Evolutionary conservation across 345 rosid genomes (phyloP), one percentile per base, ranked within the genome.

Genomic region (Salix purpurea): DNA sequence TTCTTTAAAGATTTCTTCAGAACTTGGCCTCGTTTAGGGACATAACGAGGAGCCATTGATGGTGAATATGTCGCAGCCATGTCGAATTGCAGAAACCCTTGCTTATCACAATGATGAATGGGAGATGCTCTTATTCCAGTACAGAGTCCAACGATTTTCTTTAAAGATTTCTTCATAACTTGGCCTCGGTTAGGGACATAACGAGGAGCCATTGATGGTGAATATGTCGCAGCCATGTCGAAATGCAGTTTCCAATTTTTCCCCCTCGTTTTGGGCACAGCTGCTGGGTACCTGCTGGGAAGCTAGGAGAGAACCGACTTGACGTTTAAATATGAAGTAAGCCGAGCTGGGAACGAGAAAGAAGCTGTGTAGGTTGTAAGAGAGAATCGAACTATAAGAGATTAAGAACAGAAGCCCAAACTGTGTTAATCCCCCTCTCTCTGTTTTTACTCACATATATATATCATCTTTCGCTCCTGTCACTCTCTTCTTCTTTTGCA

Each of bases 11-110:
- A 81, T 26, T 60, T 83, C 77, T 24, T 89, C 1, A 89, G 82
- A 50, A 89, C 91, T 42, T 44, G 54, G 68, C 91, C 91, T 14
- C 91, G 81, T 72, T 42, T 80, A 15, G 91, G 91, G 66, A 89
- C 81, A 80, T 79, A 61, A 72, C 88, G 69, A 14, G 86, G 83
- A 40, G 46, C 77, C 40, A 64, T n/a, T 24, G 50, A 1, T 44
- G 50, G 50, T 44, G 50, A 9, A n/a, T 4, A 37, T 19, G 4
- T 4, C 2, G 46, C 48, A 5, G 34, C 39, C 68, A 30, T 30
- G 67, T 30, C 39, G 21, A 18, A 15, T 16, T 15, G 37, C 16
- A n/a, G 62, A 58, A 10, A 56, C 62, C 14, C 62, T n/a, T n/a
- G 62, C 4, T 56, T 26, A 6, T 32, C 34, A 32, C 34, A 32